Evolutionary conservation across 2,329 filamentous ascomycete species (phyloP), one percentile per base, ranked within the genome.

Genomic region (Gaeumannomyces tritici): DNA sequence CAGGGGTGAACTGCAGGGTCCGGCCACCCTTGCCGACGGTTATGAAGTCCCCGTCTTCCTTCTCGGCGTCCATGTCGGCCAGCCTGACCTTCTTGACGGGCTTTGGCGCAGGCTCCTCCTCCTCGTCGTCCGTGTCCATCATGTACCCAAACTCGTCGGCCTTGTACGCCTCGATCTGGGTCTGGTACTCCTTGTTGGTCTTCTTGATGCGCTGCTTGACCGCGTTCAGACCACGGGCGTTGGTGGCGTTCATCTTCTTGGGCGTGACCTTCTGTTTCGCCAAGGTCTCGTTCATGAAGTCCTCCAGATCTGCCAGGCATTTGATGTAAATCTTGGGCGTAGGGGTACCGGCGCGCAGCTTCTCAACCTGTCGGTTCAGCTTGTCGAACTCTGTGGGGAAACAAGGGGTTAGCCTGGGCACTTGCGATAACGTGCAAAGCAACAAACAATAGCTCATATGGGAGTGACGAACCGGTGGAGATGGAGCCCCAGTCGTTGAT

Each of bases 191-290:
- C 79, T 96, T 96, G 83, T 93, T 96, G 79, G 93, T 93, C 85
- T 97, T 98, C 86, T 93, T 93, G 81, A 99, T 91, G 79, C 93
- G 93, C 77, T 99, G 95, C 80, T 97, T 96, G 72, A 98, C 90
- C 66, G 93, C 91, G 76, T 98, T 99, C 72, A 99, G 85, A 71
- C 93, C 92, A 78, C 92, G 91, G 67, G 92, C 89, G 73, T 93
- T 96, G 73, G 89, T 95, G 65, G 93, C 92, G 79, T 96, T 99
- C 93, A 98, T 96, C 84, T 97, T 98, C 86, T 97, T 97, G 66
- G 89, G 87, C 2, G 90, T 90, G 69, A 96, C 90, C 82, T 99
- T 99, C 74, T 96, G 91, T 84, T 97, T 97, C 70, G 92, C 87
- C 67, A 96, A 85, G 28, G 93, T 88, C 81, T 99, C 96, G 73